phyloP scores from a whole-genome alignment of 1,284 basidiomycete species.

The Fomes fomentarius region DNA sequence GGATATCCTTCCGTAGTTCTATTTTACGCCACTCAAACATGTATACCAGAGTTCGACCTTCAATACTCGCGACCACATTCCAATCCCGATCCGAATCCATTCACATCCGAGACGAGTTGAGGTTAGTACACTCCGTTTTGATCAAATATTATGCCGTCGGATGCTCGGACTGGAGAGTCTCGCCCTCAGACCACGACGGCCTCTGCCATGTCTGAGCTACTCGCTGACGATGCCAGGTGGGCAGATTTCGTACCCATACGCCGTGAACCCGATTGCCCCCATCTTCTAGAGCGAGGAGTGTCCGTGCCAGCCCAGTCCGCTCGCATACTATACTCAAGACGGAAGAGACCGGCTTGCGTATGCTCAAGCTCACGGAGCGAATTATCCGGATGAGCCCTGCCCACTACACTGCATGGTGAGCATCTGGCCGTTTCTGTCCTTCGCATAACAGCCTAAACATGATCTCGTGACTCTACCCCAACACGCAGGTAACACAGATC shows the following conservation, averaged over 20 bases:
- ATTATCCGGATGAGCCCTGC: slow-evolving; percentile 90
- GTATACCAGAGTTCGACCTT: too few species aligned
- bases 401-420: slow-evolving; percentile 93
- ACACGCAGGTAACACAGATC: slow-evolving; percentile 86
- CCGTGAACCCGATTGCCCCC: slow-evolving; percentile 77
- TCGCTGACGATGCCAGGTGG: slow-evolving; percentile 75
- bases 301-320: slow-evolving; percentile 45
- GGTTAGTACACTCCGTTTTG: too few species aligned
- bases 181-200: not conserved
- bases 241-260: slow-evolving; percentile 75
- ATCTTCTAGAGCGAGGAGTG: slow-evolving; percentile 90
- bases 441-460: not conserved
- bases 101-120: too few species aligned
- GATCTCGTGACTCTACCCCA: too few species aligned
- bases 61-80: too few species aligned
- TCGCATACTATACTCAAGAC: slow-evolving; percentile 64
- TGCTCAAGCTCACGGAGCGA: slow-evolving; percentile 82
- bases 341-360: slow-evolving; percentile 79
- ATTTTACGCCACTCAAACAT: too few species aligned
- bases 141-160: too few species aligned
- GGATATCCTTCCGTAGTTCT: too few species aligned
- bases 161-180: too few species aligned
- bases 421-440: not conserved
- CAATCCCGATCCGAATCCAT: too few species aligned
- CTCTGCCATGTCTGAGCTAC: slow-evolving; percentile 40